Evolutionary conservation across 169 alveolate genomes (phyloP).

Genomic region (Plasmodium billcollinsi): DNA sequence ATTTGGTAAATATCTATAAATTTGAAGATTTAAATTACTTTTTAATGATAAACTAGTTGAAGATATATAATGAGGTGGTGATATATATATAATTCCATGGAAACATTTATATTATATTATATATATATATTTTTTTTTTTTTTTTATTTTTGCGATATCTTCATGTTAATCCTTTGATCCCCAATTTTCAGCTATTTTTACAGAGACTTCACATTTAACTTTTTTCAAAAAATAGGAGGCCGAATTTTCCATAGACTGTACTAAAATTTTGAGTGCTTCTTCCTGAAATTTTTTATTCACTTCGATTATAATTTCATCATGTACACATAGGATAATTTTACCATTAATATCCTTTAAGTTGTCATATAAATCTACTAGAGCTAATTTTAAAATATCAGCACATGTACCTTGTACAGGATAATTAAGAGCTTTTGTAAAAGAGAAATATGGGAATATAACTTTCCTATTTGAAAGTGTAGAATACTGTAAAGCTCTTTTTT

Average conservation of each 20-base stretch:
- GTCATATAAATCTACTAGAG: conserved; percentile 85
- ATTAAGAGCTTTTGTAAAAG: conserved; percentile 89
- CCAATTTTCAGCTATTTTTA: conserved; percentile 88
- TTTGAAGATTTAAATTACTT: no score
- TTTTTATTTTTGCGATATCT: background rate
- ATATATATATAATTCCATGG: no score
- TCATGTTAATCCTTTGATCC: conserved; percentile 84
- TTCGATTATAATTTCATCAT: conserved; percentile 89
- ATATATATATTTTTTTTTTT: background rate
- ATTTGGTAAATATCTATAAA: no score
- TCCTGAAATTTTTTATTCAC: conserved; percentile 85
- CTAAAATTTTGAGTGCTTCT: conserved; percentile 82
- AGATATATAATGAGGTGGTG: no score
- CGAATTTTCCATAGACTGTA: conserved; percentile 87
- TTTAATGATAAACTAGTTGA: no score
- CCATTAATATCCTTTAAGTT: conserved; percentile 81
- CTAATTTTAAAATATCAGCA: conserved; percentile 90
- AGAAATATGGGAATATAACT: conserved; percentile 86
- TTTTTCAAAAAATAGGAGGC: conserved; percentile 85
- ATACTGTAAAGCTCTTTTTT: conserved; percentile 49
- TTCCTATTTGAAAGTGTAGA: conserved; percentile 86
- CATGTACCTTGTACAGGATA: conserved; percentile 93
- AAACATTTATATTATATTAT: background rate
- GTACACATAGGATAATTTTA: conserved; percentile 87
- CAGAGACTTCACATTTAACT: conserved; percentile 91